These are phyloP conservation scores for Physaria fendleri DNA, from an alignment of 345 rosid genomes.

Conservation along the genomic window DNA sequence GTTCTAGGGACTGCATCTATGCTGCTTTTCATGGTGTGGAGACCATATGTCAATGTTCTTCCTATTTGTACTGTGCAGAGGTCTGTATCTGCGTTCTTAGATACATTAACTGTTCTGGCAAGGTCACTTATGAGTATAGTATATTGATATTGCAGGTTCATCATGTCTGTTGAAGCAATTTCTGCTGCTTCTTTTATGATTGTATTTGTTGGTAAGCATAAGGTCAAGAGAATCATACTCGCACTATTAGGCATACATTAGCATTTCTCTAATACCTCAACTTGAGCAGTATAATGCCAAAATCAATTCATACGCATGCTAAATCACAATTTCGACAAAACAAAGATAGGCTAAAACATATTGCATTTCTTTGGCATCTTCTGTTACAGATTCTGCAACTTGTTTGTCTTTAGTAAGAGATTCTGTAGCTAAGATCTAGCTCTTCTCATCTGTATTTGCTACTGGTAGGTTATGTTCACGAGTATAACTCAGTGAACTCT, in stretches of 20 bases:
- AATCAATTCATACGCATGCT: not conserved
- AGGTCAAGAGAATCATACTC: not conserved
- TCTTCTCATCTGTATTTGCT: conserved; percentile 9
- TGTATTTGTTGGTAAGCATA: conserved; percentile 72
- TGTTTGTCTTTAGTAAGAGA: not conserved
- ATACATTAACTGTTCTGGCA: not conserved
- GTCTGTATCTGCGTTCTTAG: conserved; percentile 31
- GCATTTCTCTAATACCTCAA: not conserved
- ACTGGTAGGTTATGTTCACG: conserved; percentile 67
- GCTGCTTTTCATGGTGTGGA: conserved; percentile 88
- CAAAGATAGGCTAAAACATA: not conserved
- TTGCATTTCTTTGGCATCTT: not conserved
- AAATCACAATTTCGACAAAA: not conserved
- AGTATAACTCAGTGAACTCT: conserved; percentile 83
- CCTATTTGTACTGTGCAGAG: conserved; percentile 60
- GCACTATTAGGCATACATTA: conserved; percentile 1
- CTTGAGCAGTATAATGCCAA: not conserved
- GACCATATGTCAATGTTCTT: conserved; percentile 54
- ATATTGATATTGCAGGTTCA: conserved; percentile 59
- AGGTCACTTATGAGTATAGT: conserved; percentile 7
- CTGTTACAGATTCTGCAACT: not conserved
- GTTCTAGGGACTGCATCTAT: conserved; percentile 80
- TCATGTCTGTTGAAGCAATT: conserved; percentile 79
- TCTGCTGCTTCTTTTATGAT: conserved; percentile 77
- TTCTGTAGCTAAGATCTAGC: too few relatives aligned